Percentiles rank a stretch among this genome's conserved stretches.
Conservation (phyloP, 2,329 filamentous ascomycete genomes). For the Blumeria graminis region DNA sequence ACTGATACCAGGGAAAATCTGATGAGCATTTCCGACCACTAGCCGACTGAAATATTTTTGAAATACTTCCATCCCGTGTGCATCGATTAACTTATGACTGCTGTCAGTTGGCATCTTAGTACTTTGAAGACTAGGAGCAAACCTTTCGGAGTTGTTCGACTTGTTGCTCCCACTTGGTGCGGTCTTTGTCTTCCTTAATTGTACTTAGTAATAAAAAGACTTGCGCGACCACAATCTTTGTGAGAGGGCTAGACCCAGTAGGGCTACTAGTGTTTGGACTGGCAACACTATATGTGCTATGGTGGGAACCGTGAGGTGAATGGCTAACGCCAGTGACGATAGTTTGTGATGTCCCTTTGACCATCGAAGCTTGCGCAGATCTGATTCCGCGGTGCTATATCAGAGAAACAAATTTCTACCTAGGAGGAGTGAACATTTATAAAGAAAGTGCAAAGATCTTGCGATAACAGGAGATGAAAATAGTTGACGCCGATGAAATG, state of each 20-base stretch:
- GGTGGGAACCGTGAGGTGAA: slow-evolving; percentile 20
- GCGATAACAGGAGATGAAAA: slow-evolving; percentile 1
- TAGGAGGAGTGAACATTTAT: slow-evolving; percentile 13
- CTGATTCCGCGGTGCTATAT: slow-evolving; percentile 16
- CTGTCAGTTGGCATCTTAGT: background rate
- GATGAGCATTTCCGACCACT: slow-evolving; percentile 69
- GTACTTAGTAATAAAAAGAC: slow-evolving; percentile 84
- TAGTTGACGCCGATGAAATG: too few relatives aligned
- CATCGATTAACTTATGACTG: slow-evolving; percentile 54
- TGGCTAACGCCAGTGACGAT: slow-evolving; percentile 16
- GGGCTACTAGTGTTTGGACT: slow-evolving; percentile 17
- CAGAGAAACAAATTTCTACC: slow-evolving; percentile 15
- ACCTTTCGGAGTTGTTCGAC: slow-evolving; percentile 83
- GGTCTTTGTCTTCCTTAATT: slow-evolving; percentile 81
- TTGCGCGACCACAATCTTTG: slow-evolving; percentile 87
- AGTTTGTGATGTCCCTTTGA: slow-evolving; percentile 16
- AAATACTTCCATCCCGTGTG: slow-evolving; percentile 98
- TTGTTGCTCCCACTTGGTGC: slow-evolving; percentile 78
- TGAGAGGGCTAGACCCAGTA: slow-evolving; percentile 37
- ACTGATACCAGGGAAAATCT: slow-evolving; percentile 66
- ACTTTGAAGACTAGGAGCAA: slow-evolving; percentile 13
- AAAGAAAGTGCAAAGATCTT: background rate
- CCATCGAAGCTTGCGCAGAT: slow-evolving; percentile 17
- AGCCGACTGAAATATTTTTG: slow-evolving; percentile 86
- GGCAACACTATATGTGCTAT: slow-evolving; percentile 19